Base-by-base conservation (phyloP, 1,139 yeast species). In the Kodamaea plutei region DNA sequence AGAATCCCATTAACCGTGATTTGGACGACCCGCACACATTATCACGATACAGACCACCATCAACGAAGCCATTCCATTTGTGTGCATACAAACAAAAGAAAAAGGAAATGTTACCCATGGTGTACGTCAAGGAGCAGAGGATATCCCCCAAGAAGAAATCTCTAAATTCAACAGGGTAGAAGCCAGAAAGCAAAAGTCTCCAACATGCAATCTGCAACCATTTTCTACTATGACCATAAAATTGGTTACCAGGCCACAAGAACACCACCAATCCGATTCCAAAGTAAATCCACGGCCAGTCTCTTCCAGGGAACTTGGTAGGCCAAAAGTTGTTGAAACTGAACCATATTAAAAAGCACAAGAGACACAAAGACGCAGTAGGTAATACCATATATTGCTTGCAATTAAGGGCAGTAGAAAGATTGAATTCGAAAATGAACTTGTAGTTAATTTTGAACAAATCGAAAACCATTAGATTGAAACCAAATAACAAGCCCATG, bases 91-190 rank as follows among this genome's bases (percentile, higher is more conserved):
- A 63, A 52, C 98, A 91, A 40, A 87, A 79, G 61, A 85, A 87
- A 54, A 88, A 76, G 2, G 95, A 82, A 16, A 85, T 60, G 47
- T 89, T 91, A 3, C 96, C 84, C 64, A 87, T 66, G 2, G 96
- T 74, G 56, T 91, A 91, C 1, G 95, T 84, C 50, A 91, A 64
- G 21, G 95, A 84, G 56, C 95, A 84, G 31, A 88, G 64, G 20
- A 91, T 79, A 57, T 91, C 98, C 13, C 97, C 98, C 33, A 89
- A 47, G 53, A 87, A 88, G 64, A 91, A 89, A 58, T 91, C 98
- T 38, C 93, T 69, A 52, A 91, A 91, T 56, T 91, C 97, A 33
- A 91, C 96, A 0, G 97, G 96, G 48, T 84, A 91, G 23, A 87
- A 64, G 0, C 98, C 97, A 1, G 95, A 83, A 4, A 84, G 63